Base-by-base conservation (phyloP, 306 rosid genomes). In the Quillaja saponaria region DNA sequence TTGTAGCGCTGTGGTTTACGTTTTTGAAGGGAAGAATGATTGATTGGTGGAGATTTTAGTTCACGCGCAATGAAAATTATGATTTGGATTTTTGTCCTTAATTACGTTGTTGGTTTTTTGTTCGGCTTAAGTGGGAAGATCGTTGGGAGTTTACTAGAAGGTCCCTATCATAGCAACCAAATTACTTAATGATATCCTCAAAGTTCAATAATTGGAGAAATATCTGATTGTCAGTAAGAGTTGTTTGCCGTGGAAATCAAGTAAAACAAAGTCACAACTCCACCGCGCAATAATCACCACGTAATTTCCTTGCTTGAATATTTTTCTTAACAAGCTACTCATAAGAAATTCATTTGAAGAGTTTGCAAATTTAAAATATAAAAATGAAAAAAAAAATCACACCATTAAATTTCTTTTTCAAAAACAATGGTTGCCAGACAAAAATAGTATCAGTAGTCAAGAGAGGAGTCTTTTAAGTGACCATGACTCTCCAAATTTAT, bases 181-280 rank as follows among this genome's bases (percentile, higher is more conserved):
- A 50, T 76, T 76, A 64, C 76, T 14, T 58, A 69, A 69, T 63
- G 12, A 63, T 62, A 67, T 51, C 66, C 20, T 18, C 25, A 9
- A 28, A n/a, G 11, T 41, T 40, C 76, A 71, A 65, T 65, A 72
- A 71, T 65, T 71, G 40, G 7, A 70, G 81, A 60, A 46, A 76
- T 33, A 54, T 56, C 61, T 8, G 72, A 33, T 35, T 56, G 42
- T 31, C 12, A 33, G 34, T 11, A 31, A 14, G 4, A 19, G 6
- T 48, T 61, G 9, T 11, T 42, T 66, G 69, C 51, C 67, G 25
- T 55, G 8, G 44, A 10, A n/a, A 1, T 31, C 13, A 75, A 49
- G 67, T 1, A 35, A 6, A 5, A 10, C 38, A 10, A 55, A 55
- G 31, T 25, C 31, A 4, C 31, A 25, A 25, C 4, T 25, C 31